phyloP scores from a whole-genome alignment of 139 green algal genomes.

The Parachlorella kessleri region DNA sequence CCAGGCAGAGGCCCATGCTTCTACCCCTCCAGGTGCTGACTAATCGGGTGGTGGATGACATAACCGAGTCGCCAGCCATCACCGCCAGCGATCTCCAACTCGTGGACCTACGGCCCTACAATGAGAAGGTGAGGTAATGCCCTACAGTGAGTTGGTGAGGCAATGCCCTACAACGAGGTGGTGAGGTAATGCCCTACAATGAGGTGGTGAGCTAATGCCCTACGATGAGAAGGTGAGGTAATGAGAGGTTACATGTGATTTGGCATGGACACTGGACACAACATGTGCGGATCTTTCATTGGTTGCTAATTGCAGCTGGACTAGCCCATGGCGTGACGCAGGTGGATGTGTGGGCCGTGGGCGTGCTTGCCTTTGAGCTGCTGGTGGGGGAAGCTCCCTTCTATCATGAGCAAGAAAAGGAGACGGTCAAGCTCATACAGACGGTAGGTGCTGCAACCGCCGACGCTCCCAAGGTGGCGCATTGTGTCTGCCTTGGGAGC shows the following conservation, averaged over 20 bases:
- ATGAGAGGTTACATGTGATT: not conserved
- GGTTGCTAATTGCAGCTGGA: not conserved
- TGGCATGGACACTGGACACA: not conserved
- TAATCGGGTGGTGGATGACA: conserved; percentile 59
- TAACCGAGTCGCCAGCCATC: conserved; percentile 53
- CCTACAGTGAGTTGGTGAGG: not conserved
- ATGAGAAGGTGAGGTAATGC: conserved; percentile 44
- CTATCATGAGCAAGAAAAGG: conserved; percentile 67
- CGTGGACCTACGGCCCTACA: conserved; percentile 69
- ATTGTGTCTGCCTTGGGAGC: not conserved
- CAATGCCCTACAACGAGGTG: not conserved
- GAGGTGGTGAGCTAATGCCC: not conserved
- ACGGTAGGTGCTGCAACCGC: too few species aligned
- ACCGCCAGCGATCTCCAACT: conserved; percentile 31
- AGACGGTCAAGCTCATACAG: conserved; percentile 79
- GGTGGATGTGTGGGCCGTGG: conserved; percentile 80
- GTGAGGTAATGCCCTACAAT: not conserved
- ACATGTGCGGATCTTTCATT: not conserved
- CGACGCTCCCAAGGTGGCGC: too few species aligned
- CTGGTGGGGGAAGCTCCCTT: conserved; percentile 67
- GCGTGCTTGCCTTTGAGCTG: conserved; percentile 86
- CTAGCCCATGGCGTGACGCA: not conserved
- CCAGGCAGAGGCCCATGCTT: not conserved
- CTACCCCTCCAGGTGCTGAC: conserved; percentile 56
- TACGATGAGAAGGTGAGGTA: conserved; percentile 8